Conservation (phyloP, 2,329 filamentous ascomycete genomes). For the Lizonia empirigonia region DNA sequence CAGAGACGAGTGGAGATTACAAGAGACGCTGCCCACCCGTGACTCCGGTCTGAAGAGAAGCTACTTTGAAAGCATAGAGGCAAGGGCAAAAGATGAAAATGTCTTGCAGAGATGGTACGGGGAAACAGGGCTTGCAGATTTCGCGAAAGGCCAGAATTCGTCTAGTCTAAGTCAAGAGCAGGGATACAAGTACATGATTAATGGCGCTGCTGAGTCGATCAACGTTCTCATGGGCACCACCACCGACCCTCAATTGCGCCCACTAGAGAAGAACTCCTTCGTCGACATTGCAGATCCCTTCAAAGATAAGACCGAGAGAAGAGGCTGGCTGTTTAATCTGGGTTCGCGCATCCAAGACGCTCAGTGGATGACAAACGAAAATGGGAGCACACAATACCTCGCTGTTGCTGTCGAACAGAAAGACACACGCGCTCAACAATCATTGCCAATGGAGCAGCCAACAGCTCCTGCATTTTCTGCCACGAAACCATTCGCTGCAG, state of each 20-base stretch:
- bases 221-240: conserved; percentile 59
- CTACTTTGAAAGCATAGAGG: conserved; percentile 51
- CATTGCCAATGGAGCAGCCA: conserved; percentile 39
- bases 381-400: conserved; percentile 60
- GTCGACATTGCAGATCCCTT: conserved; percentile 53
- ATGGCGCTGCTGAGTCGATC: conserved; percentile 37
- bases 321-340: conserved; percentile 62
- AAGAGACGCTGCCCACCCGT: conserved; percentile 57
- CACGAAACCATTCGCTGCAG: conserved; percentile 54
- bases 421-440: conserved; percentile 18
- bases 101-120: conserved; percentile 62
- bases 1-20: conserved; percentile 58
- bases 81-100: conserved; percentile 53
- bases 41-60: conserved; percentile 47
- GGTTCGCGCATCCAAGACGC: conserved; percentile 59
- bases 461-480: conserved; percentile 58
- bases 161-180: conserved; percentile 45
- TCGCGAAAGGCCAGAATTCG: conserved; percentile 51
- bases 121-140: conserved; percentile 48
- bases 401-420: conserved; percentile 53
- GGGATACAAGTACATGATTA: conserved; percentile 52
- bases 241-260: conserved; percentile 51
- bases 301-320: conserved; percentile 34
- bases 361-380: conserved; percentile 52
- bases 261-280: conserved; percentile 50